Base-by-base conservation (phyloP, 352 stramenopile species). In the Phytophthora multivora region DNA sequence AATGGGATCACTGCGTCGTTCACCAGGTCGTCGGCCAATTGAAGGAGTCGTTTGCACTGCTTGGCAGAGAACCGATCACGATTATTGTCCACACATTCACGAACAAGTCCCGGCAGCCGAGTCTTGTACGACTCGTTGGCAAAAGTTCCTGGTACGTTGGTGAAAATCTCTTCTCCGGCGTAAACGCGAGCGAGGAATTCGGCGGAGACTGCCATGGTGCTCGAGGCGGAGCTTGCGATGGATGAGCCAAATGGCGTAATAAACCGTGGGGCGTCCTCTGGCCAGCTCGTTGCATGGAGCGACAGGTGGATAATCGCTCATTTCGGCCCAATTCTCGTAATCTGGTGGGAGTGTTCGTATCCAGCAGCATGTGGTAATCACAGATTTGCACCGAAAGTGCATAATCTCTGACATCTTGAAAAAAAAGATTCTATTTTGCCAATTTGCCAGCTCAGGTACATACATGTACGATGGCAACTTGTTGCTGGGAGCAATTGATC, bases 101-200 rank as follows among this genome's bases (percentile, higher is more conserved):
- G 70, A 4, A 91, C 64, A 13, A 91, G 74, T 50, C 69, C 63
- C 4, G 83, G 83, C 31, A 91, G 63, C 48, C 83, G 77, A 28
- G 79, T 70, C 23, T 69, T 70, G 70, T 80, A 89, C 47, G 80
- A 88, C 40, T 89, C 76, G 46, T 89, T 76, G n/a, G 83, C 71
- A 47, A 91, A 90, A 12, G 80, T 83, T 56, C 77, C 80, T 5
- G 63, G 61, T 0, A 82, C 70, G 46, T 85, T 69, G 19, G 76
- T 75, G 53, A 66, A 74, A 39, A 85, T 70, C 55, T 77, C 63
- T n/a, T 82, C 59, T 28, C 69, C 59, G 59, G 75, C 70, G 54
- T 67, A 39, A 15, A 87, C 55, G 6, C 55, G 61, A 15, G 52
- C 52, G 60, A 84, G 71, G 68, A 89, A 89, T 43, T 77, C 63